Evolutionary conservation across 164 flowering plant genomes (phyloP).

Genomic region (Nelumbo lutea): DNA sequence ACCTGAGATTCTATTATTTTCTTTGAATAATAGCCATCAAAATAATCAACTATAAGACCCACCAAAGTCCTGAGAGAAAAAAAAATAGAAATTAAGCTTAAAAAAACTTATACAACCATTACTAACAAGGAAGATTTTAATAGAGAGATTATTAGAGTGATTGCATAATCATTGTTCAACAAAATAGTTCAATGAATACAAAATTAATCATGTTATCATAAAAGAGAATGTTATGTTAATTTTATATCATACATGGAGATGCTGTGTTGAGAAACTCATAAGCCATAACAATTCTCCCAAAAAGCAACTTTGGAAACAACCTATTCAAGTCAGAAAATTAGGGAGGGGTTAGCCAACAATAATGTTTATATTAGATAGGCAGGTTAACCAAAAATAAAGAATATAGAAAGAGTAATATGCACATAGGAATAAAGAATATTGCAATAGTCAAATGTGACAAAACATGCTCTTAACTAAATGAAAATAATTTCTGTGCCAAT

Average conservation of each 20-base stretch:
- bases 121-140: neutral
- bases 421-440: no score
- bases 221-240: neutral
- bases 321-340: neutral
- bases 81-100: neutral
- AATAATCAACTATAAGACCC: slow-evolving; percentile 92
- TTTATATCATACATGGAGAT: neutral
- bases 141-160: neutral
- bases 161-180: neutral
- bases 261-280: neutral
- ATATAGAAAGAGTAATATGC: no score
- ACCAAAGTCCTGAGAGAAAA: slow-evolving; percentile 57
- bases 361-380: no score
- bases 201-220: neutral
- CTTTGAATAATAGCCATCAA: slow-evolving; percentile 94
- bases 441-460: no score
- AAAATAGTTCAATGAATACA: neutral
- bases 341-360: neutral
- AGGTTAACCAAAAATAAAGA: no score
- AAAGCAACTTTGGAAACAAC: neutral
- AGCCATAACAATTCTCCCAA: slow-evolving; percentile 1
- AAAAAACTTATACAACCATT: neutral
- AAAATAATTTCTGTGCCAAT: no score
- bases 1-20: slow-evolving; percentile 99
- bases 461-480: no score